Conservation (phyloP, 2,329 filamentous ascomycete species). For the Alternaria conjuncta region DNA sequence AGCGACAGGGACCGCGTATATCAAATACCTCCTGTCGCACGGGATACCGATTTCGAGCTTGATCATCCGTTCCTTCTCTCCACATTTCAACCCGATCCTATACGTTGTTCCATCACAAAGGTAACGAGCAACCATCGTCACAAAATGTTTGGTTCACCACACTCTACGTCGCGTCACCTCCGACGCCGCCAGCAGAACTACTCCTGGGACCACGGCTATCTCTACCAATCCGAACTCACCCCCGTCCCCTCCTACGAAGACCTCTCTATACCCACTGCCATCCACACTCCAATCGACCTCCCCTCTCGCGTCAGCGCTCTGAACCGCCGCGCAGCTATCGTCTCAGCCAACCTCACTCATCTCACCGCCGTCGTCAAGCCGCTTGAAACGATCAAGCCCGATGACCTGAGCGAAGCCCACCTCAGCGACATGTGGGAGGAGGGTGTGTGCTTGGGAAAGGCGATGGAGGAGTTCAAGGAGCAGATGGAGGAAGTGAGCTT, state of each 20-base stretch:
- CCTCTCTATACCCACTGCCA: background rate
- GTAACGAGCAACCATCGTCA: background rate
- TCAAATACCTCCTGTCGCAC: background rate
- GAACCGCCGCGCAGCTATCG: conserved; percentile 5
- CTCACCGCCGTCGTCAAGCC: conserved; percentile 6
- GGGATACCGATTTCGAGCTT: background rate
- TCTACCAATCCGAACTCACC: background rate
- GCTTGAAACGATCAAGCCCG: conserved; percentile 1
- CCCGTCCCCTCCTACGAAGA: background rate
- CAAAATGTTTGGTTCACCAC: background rate
- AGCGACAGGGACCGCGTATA: background rate
- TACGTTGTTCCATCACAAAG: background rate
- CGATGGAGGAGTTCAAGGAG: conserved; percentile 4
- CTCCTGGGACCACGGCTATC: conserved; percentile 1
- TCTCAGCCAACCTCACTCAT: conserved; percentile 2
- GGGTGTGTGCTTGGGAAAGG: background rate
- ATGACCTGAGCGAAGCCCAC: background rate
- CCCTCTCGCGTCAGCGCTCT: conserved; percentile 3
- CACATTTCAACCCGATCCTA: too few relatives aligned
- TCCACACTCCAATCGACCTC: background rate
- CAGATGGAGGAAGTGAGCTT: conserved; percentile 11
- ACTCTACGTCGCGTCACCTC: background rate
- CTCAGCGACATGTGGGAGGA: conserved; percentile 4
- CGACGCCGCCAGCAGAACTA: conserved; percentile 6
- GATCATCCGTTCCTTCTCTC: background rate